phyloP scores from a whole-genome alignment of 2,329 filamentous ascomycete genomes.

The Cyanodermella asteris region DNA sequence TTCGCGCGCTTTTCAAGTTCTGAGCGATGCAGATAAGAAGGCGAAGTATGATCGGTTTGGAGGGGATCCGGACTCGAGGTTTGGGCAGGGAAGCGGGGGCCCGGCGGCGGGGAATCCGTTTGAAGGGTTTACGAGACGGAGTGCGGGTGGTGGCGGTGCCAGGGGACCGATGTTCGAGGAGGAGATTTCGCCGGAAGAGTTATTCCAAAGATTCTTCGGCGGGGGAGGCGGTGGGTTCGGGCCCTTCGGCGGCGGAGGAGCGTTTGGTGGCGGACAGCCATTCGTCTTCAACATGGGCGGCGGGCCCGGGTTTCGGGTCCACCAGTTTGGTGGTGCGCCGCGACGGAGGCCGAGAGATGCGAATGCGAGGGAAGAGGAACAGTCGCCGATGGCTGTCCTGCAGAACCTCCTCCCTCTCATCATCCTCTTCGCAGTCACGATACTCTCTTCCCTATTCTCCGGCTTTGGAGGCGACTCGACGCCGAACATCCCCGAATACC shows the following conservation, averaged over 20 bases:
- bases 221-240: constrained; percentile 44
- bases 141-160: constrained; percentile 28
- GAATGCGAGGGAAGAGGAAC: constrained; percentile 29
- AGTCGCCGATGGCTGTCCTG: constrained; percentile 30
- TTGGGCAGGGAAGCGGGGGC: constrained; percentile 33
- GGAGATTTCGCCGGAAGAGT: constrained; percentile 85
- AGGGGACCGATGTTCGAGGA: constrained; percentile 52
- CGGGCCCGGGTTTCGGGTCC: constrained; percentile 75
- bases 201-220: constrained; percentile 94
- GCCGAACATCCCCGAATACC: constrained; percentile 43
- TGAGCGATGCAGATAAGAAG: constrained; percentile 86
- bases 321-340: constrained; percentile 79
- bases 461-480: constrained; percentile 31
- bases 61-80: constrained; percentile 77
- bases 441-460: constrained; percentile 58
- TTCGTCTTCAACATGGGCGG: constrained; percentile 93
- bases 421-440: constrained; percentile 66
- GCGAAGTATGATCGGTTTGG: constrained; percentile 73
- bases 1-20: constrained; percentile 71
- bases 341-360: constrained; percentile 51
- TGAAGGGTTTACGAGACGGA: constrained; percentile 18
- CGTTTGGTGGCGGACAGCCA: constrained; percentile 58
- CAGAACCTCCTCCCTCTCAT: constrained; percentile 71
- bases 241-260: constrained; percentile 39
- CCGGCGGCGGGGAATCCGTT: constrained; percentile 21